A percentile compares a stretch with the other conserved stretches of the same genome.
Conservation (phyloP, 139 green algal genomes). For the Bryopsis sp. region DNA sequence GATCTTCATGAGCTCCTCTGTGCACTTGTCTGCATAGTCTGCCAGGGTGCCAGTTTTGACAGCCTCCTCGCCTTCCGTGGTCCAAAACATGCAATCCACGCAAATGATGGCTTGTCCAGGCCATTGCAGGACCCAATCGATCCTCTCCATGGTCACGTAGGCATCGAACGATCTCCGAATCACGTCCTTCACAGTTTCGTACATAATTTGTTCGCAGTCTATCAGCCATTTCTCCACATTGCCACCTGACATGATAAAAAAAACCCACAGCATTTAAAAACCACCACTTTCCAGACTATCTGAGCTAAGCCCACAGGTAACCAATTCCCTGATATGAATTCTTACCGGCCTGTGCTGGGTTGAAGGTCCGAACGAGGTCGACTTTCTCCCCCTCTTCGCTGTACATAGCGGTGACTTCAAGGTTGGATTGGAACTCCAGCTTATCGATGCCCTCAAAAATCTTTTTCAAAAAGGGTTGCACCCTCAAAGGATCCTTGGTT, state of each 20-base stretch:
- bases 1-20: slow-evolving; percentile 53
- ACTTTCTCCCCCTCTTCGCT: slow-evolving; percentile 62
- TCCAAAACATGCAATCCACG: slow-evolving; percentile 73
- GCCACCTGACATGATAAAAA: slow-evolving; percentile 24
- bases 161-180: slow-evolving; percentile 39
- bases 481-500: slow-evolving; percentile 68
- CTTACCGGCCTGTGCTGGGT: slow-evolving; percentile 22
- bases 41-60: slow-evolving; percentile 35
- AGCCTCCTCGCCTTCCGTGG: slow-evolving; percentile 40
- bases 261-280: background rate
- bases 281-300: too few relatives aligned
- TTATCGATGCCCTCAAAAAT: slow-evolving; percentile 75
- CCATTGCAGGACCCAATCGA: slow-evolving; percentile 54
- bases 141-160: slow-evolving; percentile 43
- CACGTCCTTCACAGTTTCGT: slow-evolving; percentile 41
- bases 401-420: slow-evolving; percentile 54
- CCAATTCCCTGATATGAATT: background rate
- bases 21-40: slow-evolving; percentile 52
- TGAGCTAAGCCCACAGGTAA: background rate
- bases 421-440: slow-evolving; percentile 25
- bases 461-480: slow-evolving; percentile 75
- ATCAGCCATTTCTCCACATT: slow-evolving; percentile 76
- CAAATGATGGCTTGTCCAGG: slow-evolving; percentile 50
- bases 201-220: slow-evolving; percentile 61
- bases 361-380: slow-evolving; percentile 21